Evolutionary conservation across 2,329 filamentous ascomycete genomes (phyloP), one percentile per base, ranked within the genome.

Genomic region (Colletotrichum euphorbiae): DNA sequence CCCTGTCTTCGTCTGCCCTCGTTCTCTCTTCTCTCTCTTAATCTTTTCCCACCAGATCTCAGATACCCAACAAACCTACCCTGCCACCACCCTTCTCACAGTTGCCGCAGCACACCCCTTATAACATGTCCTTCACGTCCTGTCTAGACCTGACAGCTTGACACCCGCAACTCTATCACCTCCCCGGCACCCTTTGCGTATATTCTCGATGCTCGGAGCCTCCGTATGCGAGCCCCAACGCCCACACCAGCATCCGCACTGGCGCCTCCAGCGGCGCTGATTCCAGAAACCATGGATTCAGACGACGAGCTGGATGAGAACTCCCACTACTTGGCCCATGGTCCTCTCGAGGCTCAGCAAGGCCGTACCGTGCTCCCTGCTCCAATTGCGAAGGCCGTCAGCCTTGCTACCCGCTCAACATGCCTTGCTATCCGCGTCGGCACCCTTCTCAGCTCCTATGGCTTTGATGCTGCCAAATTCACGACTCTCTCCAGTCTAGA

Each of bases 341-440:
- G 67, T 12, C 57, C 67, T 52, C 67, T 62, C 17, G 67, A 70
- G 28, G 11, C 73, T 31, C 58, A 71, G 6, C 69, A 73, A 6
- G 76, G 78, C 28, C 75, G 79, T 56, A 89, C 87, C 11, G 81
- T 91, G 17, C 82, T 91, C 0, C 89, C 89, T 1, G 73, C 77
- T 2, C 81, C 87, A 0, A 76, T 91, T 52, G 89, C 89, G 38
- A 85, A 83, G 58, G 84, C 83, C 31, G 83, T 91, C 62, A 90
- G 87, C 71, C 78, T 90, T 50, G 85, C 87, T 11, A 87, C 88
- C 3, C 83, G 87, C 61, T 89, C 88, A 3, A 87, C 87, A 15
- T 84, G 85, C 31, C 80, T 90, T 24, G 85, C 84, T 36, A 81
- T 89, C 24, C 84, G 86, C 6, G 76, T 87, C 43, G 82, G 85